Conservation (phyloP, 2,329 filamentous ascomycete species). For the Cordyceps fumosorosea region DNA sequence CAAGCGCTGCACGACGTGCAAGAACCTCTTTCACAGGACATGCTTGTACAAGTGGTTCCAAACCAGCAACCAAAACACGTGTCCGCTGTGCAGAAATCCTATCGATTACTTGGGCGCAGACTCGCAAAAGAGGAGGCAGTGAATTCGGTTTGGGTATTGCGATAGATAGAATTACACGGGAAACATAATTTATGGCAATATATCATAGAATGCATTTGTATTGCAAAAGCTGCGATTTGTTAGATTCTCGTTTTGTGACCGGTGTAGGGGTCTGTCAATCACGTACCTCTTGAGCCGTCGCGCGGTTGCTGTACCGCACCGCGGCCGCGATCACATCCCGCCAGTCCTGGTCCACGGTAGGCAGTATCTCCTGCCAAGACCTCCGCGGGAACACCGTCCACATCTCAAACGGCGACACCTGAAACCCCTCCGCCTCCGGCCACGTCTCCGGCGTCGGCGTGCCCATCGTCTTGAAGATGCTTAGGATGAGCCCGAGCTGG, state of each 20-base stretch:
- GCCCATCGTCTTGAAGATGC: constrained; percentile 86
- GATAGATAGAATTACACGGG: constrained; percentile 19
- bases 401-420: constrained; percentile 79
- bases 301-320: constrained; percentile 64
- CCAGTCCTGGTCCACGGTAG: constrained; percentile 49
- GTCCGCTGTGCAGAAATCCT: constrained; percentile 85
- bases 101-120: constrained; percentile 56
- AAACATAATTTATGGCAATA: constrained; percentile 15
- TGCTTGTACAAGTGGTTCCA: constrained; percentile 98
- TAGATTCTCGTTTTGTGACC: neutral
- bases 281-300: constrained; percentile 51
- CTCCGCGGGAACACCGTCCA: constrained; percentile 68
- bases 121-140: constrained; percentile 31
- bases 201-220: constrained; percentile 5
- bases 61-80: constrained; percentile 84
- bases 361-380: constrained; percentile 65
- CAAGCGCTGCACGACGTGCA: constrained; percentile 87
- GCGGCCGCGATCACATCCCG: constrained; percentile 60
- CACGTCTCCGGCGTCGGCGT: constrained; percentile 75
- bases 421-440: constrained; percentile 68
- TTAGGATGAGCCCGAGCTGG: constrained; percentile 83
- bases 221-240: neutral
- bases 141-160: neutral
- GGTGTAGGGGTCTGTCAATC: neutral
- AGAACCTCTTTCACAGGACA: constrained; percentile 82